Percentiles rank a stretch among this genome's conserved stretches.
These are phyloP conservation scores for Hypoxylon sp. DNA, from an alignment of 2,329 filamentous ascomycete genomes.

Conservation along the genomic window DNA sequence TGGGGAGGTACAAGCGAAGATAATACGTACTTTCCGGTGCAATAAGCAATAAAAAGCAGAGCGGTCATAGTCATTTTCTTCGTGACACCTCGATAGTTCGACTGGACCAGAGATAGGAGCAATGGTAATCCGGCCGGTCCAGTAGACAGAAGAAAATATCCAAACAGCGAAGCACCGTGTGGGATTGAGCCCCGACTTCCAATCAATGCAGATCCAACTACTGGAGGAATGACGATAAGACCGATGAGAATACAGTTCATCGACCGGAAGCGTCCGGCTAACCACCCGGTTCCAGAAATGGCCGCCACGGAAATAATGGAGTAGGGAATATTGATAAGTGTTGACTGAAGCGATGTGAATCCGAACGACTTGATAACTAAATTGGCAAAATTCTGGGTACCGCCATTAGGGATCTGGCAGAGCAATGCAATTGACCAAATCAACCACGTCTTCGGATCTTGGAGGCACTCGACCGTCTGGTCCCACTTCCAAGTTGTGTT, in stretches of 20 bases:
- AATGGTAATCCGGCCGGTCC: constrained; percentile 70
- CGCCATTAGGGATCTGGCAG: constrained; percentile 74
- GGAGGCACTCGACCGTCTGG: constrained; percentile 68
- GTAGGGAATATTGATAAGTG: constrained; percentile 72
- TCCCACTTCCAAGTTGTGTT: constrained; percentile 65
- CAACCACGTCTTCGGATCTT: constrained; percentile 73
- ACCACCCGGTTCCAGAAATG: constrained; percentile 66
- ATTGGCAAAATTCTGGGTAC: constrained; percentile 72
- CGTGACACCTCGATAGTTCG: constrained; percentile 70
- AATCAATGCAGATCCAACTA: constrained; percentile 68
- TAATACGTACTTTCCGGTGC: constrained; percentile 62
- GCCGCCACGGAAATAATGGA: constrained; percentile 65
- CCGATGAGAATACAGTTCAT: constrained; percentile 68
- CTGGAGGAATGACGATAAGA: constrained; percentile 65
- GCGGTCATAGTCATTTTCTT: constrained; percentile 74
- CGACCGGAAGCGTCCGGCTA: constrained; percentile 67
- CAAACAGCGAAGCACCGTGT: constrained; percentile 66
- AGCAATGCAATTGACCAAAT: constrained; percentile 68
- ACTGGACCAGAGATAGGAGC: constrained; percentile 68
- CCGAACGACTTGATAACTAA: constrained; percentile 70
- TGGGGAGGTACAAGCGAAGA: background rate
- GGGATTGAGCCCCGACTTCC: constrained; percentile 61
- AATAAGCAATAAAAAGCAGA: constrained; percentile 69
- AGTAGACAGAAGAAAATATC: constrained; percentile 70
- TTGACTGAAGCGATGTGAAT: constrained; percentile 68